Base-by-base conservation (phyloP, 768 basidiomycete genomes). In the Phlegmacium glaucopus region DNA sequence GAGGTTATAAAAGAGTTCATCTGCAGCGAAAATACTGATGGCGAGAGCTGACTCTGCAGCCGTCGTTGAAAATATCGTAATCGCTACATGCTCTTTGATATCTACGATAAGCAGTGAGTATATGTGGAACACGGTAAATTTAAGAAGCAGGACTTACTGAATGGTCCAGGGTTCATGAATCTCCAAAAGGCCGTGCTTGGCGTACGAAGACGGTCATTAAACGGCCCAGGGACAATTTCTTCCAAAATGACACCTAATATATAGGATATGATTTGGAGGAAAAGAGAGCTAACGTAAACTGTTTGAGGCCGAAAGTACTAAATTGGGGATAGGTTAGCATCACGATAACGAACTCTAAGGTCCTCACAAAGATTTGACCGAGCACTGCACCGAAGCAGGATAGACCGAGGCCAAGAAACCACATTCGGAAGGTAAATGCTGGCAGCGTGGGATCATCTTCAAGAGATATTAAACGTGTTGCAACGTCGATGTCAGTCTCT, bases 111-210 rank as follows among this genome's bases (percentile, higher is more conserved):
- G n/a, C 29, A 18, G 17, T 11, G 22, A 44, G 11, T 18, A 42
- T 18, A 25, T 29, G 6, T 17, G 22, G 30, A 28, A 22, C 15
- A 1, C n/a, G 29, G 35, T 30, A 39, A 41, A 43, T 28, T 39
- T 42, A 42, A n/a, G 25, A 44, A 30, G n/a, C 28, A 39, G 30
- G 18, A 47, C 55, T 63, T 69, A 70, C 82, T 83, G 68, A 83
- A 83, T 16, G 78, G 78, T 0, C 81, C 79, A 4, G 80, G 82
- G 56, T 83, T 83, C 42, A 82, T 61, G 57, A 77, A 80, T n/a
- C 74, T 61, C 76, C 77, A 82, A 50, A 67, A 80, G 1, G 48
- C 58, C 53, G 63, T 67, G 51, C 69, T 55, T 3, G 45, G 52
- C 3, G 64, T 75, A 47, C 64, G 55, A 44, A 71, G 55, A 1